Evolutionary conservation across 345 rosid genomes (phyloP).

Genomic region (Melaleuca quinquenervia): DNA sequence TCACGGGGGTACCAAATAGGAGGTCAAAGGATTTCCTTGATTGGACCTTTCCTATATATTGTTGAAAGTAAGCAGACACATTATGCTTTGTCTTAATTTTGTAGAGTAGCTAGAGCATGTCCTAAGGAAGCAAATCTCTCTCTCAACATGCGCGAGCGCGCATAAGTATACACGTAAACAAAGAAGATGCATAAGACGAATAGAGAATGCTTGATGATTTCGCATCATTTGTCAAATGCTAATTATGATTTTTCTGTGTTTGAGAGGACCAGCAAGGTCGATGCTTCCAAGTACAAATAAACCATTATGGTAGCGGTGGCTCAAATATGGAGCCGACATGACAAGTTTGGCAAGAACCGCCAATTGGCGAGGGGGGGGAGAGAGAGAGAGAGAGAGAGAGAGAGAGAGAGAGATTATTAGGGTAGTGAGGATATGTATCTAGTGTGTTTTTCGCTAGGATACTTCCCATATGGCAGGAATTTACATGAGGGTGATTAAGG

Average conservation of each 20-base stretch:
- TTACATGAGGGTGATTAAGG: not conserved
- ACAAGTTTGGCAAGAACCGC: no score
- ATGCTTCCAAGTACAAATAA: not conserved
- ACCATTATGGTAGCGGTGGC: not conserved
- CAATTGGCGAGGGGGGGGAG: not conserved
- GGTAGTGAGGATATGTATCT: not conserved
- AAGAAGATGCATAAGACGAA: not conserved
- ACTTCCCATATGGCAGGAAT: not conserved
- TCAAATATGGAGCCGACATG: not conserved
- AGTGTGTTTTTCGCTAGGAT: not conserved
- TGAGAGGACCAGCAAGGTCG: not conserved
- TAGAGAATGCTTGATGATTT: not conserved
- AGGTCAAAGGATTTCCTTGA: not conserved
- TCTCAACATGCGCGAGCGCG: not conserved
- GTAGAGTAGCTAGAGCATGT: not conserved
- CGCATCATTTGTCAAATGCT: not conserved
- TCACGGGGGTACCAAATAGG: not conserved
- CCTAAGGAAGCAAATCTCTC: not conserved
- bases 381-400: not conserved
- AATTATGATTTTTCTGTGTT: not conserved
- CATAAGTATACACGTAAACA: not conserved
- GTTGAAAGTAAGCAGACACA: not conserved
- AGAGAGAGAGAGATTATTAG: not conserved
- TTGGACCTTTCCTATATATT: not conserved
- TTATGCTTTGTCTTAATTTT: not conserved